These are phyloP conservation scores for Aspergillus steynii DNA, from an alignment of 495 filamentous ascomycete genomes.

Conservation along the genomic window DNA sequence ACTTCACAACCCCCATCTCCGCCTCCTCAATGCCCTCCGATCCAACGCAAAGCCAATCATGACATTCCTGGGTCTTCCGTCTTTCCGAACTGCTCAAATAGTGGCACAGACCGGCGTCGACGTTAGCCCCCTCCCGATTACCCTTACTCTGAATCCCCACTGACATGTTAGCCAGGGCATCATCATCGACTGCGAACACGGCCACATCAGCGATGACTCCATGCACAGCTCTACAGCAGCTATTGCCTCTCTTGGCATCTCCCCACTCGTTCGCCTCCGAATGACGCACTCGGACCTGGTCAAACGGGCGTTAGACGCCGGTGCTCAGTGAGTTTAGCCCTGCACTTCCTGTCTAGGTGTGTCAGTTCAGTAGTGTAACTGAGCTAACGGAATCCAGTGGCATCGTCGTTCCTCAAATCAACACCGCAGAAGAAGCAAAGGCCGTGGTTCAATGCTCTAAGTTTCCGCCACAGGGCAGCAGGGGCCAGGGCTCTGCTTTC, in stretches of 20 bases:
- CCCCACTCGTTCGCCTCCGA: conserved; percentile 66
- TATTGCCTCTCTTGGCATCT: conserved; percentile 65
- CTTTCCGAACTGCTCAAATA: conserved; percentile 30
- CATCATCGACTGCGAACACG: conserved; percentile 33
- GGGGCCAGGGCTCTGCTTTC: conserved; percentile 32
- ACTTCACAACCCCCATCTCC: conserved; percentile 24
- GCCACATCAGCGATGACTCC: conserved; percentile 57
- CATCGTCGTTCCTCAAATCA: conserved; percentile 65
- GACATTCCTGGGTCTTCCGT: conserved; percentile 36
- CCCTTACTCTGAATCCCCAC: neutral
- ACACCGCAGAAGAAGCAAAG: conserved; percentile 66
- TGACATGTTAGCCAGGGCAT: conserved; percentile 21
- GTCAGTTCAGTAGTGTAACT: no score
- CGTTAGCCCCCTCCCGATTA: conserved; percentile 8
- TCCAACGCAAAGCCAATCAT: conserved; percentile 28
- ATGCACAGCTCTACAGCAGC: conserved; percentile 83
- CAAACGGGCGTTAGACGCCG: conserved; percentile 53
- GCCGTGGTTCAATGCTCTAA: conserved; percentile 56
- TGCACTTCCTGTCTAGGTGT: no score
- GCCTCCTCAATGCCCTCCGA: conserved; percentile 31
- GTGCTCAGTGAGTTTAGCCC: conserved; percentile 58
- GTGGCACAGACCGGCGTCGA: conserved; percentile 36
- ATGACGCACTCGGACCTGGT: conserved; percentile 48
- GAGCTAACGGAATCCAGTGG: conserved; percentile 19
- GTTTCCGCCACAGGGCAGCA: conserved; percentile 31